phyloP scores from a whole-genome alignment of 371 early-diverging fungal species.

The Rhizomucor pusillus region DNA sequence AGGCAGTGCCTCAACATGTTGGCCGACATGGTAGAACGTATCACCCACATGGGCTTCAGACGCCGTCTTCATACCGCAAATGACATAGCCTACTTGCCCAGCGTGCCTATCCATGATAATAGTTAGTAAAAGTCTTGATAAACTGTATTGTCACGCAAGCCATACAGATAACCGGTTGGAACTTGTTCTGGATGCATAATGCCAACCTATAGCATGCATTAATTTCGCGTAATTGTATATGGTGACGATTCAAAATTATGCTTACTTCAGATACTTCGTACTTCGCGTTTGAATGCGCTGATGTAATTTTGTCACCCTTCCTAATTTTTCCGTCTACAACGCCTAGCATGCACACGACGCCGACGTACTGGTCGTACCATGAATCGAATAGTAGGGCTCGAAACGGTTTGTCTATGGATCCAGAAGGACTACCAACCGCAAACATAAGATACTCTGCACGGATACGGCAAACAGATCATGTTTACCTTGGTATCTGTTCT shows the following conservation, averaged over 20 bases:
- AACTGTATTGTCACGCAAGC: slow-evolving; percentile 13
- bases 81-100: slow-evolving; percentile 96
- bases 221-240: not conserved
- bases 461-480: not conserved
- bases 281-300: slow-evolving; percentile 67
- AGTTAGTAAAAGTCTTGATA: slow-evolving; percentile 1
- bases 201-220: slow-evolving; percentile 56
- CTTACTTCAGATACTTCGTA: slow-evolving; percentile 84
- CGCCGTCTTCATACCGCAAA: slow-evolving; percentile 90
- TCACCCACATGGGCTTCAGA: slow-evolving; percentile 96
- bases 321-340: slow-evolving; percentile 82
- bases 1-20: slow-evolving; percentile 72
- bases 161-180: slow-evolving; percentile 73
- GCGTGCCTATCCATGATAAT: slow-evolving; percentile 52
- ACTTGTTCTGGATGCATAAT: slow-evolving; percentile 92
- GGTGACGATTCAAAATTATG: no score
- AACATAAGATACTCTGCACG: not conserved
- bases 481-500: slow-evolving; percentile 73
- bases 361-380: slow-evolving; percentile 95
- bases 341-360: slow-evolving; percentile 91
- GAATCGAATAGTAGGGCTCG: slow-evolving; percentile 91
- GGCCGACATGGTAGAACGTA: slow-evolving; percentile 76
- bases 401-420: slow-evolving; percentile 64
- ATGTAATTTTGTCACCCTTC: slow-evolving; percentile 83
- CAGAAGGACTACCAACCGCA: slow-evolving; percentile 48